These are phyloP conservation scores for Beauveria sp. DNA, from an alignment of 2,329 filamentous ascomycete genomes.

Conservation along the genomic window DNA sequence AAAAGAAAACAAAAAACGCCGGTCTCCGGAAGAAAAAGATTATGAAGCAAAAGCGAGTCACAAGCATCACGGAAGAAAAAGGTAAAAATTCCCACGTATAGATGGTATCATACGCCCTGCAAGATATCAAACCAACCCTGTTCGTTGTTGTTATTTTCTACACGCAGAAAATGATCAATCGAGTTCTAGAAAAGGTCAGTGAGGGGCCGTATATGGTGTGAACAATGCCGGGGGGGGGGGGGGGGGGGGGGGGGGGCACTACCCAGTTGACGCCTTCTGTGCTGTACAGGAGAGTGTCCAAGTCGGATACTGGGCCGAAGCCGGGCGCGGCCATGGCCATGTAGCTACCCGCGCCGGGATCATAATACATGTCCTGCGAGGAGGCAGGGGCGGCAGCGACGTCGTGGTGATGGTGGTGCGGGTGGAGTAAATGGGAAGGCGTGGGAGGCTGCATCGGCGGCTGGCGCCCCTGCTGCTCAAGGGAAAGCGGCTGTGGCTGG, in stretches of 20 bases:
- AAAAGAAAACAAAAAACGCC: too few species aligned
- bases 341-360: not conserved
- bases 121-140: not conserved
- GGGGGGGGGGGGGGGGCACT: not conserved
- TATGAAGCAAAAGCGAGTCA: too few species aligned
- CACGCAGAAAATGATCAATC: conserved; percentile 22
- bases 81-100: not conserved
- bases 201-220: not conserved
- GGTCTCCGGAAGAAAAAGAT: too few species aligned
- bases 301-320: conserved; percentile 25
- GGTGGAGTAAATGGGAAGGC: not conserved
- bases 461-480: not conserved
- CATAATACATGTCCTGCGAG: conserved; percentile 11
- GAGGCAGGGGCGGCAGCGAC: conserved; percentile 11
- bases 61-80: too few species aligned
- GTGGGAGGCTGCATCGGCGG: not conserved
- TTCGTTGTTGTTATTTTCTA: conserved; percentile 1
- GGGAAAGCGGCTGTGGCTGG: not conserved
- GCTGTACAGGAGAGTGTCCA: conserved; percentile 30
- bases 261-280: conserved; percentile 34
- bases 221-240: not conserved
- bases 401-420: not conserved
- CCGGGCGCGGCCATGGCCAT: conserved; percentile 18
- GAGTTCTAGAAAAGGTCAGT: conserved; percentile 15
- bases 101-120: not conserved